Evolutionary conservation across 2,329 filamentous ascomycete genomes (phyloP).

Genomic region (Cadophora malorum): DNA sequence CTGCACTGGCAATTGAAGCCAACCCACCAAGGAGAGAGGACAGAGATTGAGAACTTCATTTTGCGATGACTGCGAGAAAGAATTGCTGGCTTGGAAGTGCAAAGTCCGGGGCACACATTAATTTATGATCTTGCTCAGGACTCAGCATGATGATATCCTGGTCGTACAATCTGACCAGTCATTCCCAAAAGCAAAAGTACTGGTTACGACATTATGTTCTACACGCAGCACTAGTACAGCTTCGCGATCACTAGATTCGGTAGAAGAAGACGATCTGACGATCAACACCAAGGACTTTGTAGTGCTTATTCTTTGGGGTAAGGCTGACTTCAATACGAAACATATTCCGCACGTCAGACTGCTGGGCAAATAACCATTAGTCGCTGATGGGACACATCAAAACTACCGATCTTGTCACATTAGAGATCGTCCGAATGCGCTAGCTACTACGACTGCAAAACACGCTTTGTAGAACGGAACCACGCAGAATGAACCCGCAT

Average conservation of each 20-base stretch:
- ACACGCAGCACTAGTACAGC: neutral
- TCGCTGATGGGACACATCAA: too few species aligned
- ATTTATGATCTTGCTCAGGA: neutral
- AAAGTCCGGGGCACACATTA: neutral
- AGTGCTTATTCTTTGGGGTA: neutral
- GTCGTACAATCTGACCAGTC: neutral
- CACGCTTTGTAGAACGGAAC: too few species aligned
- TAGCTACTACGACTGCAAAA: too few species aligned
- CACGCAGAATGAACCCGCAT: too few species aligned
- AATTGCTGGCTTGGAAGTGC: neutral
- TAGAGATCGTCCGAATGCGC: too few species aligned
- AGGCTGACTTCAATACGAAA: neutral
- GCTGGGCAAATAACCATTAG: too few species aligned
- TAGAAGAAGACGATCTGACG: neutral
- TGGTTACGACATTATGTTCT: neutral
- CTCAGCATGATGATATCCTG: neutral
- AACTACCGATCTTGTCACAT: too few species aligned
- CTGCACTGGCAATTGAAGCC: neutral
- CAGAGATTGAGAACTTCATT: neutral
- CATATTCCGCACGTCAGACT: too few species aligned
- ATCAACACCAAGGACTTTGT: neutral
- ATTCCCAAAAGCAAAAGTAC: neutral
- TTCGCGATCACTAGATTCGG: neutral
- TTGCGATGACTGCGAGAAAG: neutral
- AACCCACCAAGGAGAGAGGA: neutral